These are phyloP conservation scores for Patellifolia procumbens DNA, from an alignment of 179 eudicot species.

Conservation along the genomic window DNA sequence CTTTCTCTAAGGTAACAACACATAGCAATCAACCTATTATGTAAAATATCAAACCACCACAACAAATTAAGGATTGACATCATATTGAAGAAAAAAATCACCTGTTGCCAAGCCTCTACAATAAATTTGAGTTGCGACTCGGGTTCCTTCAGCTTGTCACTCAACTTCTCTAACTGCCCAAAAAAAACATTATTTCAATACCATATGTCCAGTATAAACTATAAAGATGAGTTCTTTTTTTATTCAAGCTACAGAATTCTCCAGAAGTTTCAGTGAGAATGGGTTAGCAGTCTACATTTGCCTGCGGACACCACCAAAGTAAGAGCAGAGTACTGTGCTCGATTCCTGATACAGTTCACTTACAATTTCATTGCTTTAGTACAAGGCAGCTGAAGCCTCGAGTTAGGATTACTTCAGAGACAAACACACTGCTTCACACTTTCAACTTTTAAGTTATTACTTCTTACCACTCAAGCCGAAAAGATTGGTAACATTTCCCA, in stretches of 20 bases:
- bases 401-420: not conserved
- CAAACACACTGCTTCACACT: not conserved
- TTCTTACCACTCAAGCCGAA: not conserved
- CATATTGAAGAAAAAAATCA: constrained; percentile 14
- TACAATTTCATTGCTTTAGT: not conserved
- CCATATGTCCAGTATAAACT: not conserved
- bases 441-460: not conserved
- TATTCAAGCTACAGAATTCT: not conserved
- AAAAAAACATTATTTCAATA: not conserved
- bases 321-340: not conserved
- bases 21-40: too few relatives aligned
- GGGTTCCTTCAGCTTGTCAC: constrained; percentile 54
- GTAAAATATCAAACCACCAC: too few relatives aligned
- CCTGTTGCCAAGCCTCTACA: constrained; percentile 82
- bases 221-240: not conserved
- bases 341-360: not conserved
- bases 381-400: not conserved
- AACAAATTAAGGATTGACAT: too few relatives aligned
- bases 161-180: constrained; percentile 63
- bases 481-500: not conserved
- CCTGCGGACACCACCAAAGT: not conserved
- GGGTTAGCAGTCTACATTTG: not conserved
- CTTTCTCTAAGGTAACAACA: too few relatives aligned
- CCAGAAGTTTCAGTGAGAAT: not conserved
- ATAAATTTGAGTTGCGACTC: constrained; percentile 63